These are phyloP conservation scores for Cercospora berteroae DNA, from an alignment of 2,329 filamentous ascomycete species.

Conservation along the genomic window DNA sequence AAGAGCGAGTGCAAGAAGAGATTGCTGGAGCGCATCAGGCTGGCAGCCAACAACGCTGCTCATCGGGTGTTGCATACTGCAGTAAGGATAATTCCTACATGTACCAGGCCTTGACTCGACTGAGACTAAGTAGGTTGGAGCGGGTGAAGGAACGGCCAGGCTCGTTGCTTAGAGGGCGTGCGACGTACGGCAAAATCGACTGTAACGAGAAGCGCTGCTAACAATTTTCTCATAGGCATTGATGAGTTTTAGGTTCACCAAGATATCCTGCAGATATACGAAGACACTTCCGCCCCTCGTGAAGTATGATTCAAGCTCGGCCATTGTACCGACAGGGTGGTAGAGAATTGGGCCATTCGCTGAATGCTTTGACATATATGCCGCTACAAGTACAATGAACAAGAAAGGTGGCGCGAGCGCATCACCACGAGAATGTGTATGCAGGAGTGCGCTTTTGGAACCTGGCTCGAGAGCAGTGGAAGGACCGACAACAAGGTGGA, in stretches of 20 bases:
- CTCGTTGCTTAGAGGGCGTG: not conserved
- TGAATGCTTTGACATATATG: not conserved
- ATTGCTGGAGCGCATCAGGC: not conserved
- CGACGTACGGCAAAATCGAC: not conserved
- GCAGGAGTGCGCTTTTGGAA: not conserved
- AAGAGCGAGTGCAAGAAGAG: not conserved
- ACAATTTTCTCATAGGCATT: not conserved
- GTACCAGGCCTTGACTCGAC: not conserved
- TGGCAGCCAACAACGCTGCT: not conserved
- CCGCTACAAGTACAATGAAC: not conserved
- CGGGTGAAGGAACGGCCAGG: not conserved
- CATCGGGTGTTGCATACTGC: not conserved
- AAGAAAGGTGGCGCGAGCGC: not conserved
- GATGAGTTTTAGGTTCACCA: not conserved
- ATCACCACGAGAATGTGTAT: not conserved
- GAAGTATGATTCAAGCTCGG: conserved; percentile 42
- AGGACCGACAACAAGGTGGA: not conserved
- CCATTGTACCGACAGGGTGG: conserved; percentile 38
- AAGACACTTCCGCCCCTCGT: not conserved
- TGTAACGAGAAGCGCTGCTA: not conserved
- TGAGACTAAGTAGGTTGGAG: not conserved
- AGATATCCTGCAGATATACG: not conserved
- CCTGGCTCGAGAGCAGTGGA: not conserved
- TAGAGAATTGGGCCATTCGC: conserved; percentile 49
- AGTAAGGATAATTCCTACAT: not conserved